Evolutionary conservation across 495 filamentous ascomycete species (phyloP).

Genomic region (Cercophora newfieldiana): DNA sequence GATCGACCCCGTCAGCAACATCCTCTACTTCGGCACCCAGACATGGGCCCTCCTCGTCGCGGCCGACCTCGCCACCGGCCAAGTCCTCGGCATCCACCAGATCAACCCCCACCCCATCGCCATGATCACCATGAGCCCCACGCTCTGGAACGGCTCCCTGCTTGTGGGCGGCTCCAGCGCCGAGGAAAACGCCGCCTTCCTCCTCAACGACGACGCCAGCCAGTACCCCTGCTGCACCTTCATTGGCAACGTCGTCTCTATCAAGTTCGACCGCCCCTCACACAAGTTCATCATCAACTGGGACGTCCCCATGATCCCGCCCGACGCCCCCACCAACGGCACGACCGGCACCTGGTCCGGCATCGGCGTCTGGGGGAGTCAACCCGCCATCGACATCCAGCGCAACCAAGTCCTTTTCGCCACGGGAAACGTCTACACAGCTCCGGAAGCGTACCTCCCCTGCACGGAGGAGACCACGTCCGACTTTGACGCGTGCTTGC

Average conservation of each 20-base stretch:
- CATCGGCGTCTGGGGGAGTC: conserved; percentile 38
- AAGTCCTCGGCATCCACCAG: conserved; percentile 26
- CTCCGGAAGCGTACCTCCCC: too few species aligned
- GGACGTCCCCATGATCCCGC: conserved; percentile 34
- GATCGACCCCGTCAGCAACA: conserved; percentile 32
- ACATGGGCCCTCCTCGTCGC: conserved; percentile 36
- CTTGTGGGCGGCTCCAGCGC: conserved; percentile 35
- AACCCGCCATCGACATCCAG: conserved; percentile 38
- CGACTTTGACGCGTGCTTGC: conserved; percentile 15
- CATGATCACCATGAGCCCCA: conserved; percentile 35
- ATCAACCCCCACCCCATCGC: conserved; percentile 35
- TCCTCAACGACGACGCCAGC: conserved; percentile 15
- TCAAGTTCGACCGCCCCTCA: conserved; percentile 23
- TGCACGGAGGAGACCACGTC: too few species aligned
- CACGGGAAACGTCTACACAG: conserved; percentile 40
- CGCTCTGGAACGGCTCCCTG: conserved; percentile 33
- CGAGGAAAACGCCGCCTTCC: conserved; percentile 28
- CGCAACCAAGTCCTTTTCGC: conserved; percentile 39
- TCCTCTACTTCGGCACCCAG: conserved; percentile 37
- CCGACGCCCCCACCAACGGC: conserved; percentile 12
- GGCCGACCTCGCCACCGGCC: conserved; percentile 26
- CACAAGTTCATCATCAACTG: conserved; percentile 27
- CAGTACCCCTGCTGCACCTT: conserved; percentile 43
- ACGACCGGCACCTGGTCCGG: conserved; percentile 30
- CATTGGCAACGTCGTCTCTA: conserved; percentile 31